Percentiles rank a stretch among this genome's conserved stretches.
Evolutionary conservation across 768 basidiomycete species (phyloP).

Genomic region (Mycena floridula): DNA sequence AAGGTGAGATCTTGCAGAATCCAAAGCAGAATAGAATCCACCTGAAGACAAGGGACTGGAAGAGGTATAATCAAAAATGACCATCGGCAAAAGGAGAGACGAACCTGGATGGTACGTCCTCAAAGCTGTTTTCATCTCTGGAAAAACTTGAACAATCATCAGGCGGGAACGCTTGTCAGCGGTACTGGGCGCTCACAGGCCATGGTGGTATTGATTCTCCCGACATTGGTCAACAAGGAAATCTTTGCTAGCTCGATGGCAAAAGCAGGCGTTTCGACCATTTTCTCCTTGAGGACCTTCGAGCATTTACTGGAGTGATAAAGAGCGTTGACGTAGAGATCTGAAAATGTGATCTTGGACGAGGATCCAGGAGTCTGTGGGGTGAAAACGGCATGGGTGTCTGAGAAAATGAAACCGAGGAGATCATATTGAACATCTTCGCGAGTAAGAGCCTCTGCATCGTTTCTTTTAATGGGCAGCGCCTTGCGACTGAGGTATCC

Average conservation of each 20-base stretch:
- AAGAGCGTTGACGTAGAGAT: conserved; percentile 78
- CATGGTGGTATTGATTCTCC: conserved; percentile 89
- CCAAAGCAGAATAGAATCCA: too few species aligned
- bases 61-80: too few species aligned
- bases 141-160: conserved; percentile 56
- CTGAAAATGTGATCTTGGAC: conserved; percentile 64
- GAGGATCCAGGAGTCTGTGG: conserved; percentile 46
- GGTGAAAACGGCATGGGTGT: conserved; percentile 65
- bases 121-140: conserved; percentile 89
- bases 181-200: conserved; percentile 49
- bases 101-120: conserved; percentile 86
- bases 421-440: conserved; percentile 87
- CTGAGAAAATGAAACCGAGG: conserved; percentile 71
- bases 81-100: too few species aligned
- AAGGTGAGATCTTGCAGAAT: too few species aligned
- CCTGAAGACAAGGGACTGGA: conserved; percentile 34
- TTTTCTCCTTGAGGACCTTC: conserved; percentile 83
- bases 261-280: conserved; percentile 76
- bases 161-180: conserved; percentile 2
- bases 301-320: conserved; percentile 81
- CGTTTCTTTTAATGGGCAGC: conserved; percentile 74
- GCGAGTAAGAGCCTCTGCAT: conserved; percentile 78
- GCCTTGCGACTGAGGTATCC: conserved; percentile 58
- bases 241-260: conserved; percentile 79
- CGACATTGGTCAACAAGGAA: conserved; percentile 81